Evolutionary conservation across 2,329 filamentous ascomycete species (phyloP).

Genomic region (Cercospora sp.): DNA sequence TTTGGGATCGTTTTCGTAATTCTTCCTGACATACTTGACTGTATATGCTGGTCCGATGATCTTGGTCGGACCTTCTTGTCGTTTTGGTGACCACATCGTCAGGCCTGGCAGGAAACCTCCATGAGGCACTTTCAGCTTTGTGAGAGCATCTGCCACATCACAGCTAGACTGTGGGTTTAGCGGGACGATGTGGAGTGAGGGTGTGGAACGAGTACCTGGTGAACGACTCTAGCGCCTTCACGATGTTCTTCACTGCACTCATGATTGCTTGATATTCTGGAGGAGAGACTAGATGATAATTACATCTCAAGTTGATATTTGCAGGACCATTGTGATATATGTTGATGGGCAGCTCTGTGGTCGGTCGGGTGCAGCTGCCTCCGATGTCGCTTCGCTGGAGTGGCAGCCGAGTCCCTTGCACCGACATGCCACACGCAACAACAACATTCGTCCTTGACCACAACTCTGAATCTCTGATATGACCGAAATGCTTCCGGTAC

Average conservation of each 20-base stretch:
- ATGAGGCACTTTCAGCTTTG: constrained; percentile 48
- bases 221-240: constrained; percentile 30
- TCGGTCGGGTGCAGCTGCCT: not conserved
- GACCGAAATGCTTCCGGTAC: not conserved
- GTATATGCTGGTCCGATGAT: constrained; percentile 58
- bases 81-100: constrained; percentile 56
- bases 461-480: not conserved
- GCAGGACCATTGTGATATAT: not conserved
- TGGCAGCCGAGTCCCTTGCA: not conserved
- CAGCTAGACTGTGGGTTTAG: constrained; percentile 39
- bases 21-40: constrained; percentile 53
- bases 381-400: constrained; percentile 4
- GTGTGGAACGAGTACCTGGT: constrained; percentile 25
- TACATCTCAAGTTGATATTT: not conserved
- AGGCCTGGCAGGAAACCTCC: constrained; percentile 58
- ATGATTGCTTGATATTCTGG: constrained; percentile 3
- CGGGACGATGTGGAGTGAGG: not conserved
- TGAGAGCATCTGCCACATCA: constrained; percentile 55
- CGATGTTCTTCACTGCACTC: constrained; percentile 22
- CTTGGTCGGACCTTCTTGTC: constrained; percentile 54
- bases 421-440: not conserved
- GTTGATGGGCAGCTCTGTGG: not conserved
- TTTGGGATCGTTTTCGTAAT: constrained; percentile 49
- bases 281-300: not conserved
- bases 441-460: not conserved